Base-by-base conservation (phyloP, 306 rosid species). In the Glycine latifolia region DNA sequence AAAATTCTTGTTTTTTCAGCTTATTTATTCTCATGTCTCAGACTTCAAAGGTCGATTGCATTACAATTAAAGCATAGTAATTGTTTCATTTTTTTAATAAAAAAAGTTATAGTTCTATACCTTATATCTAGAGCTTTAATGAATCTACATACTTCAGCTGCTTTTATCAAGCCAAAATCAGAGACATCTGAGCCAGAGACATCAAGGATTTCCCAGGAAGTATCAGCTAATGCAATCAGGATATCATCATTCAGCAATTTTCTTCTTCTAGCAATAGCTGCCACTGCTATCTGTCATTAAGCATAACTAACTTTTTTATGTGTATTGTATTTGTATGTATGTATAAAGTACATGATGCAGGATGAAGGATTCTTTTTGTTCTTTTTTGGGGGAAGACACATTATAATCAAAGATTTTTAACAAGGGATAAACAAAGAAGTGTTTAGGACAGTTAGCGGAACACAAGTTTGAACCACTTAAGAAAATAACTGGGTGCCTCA, bases 161-260 rank as follows among this genome's bases (percentile, higher is more conserved):
- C 92, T 88, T 91, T 86, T 17, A 44, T 82, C 87, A 95, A 84
- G 60, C 97, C 96, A 82, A 71, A 70, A 85, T 95, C 97, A 5
- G 98, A 89, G 83, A 93, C 94, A 78, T 95, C 98, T 61, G 98
- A 95, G 37, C 89, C 88, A 58, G 99, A 95, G 58, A 95, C 84
- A 56, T 95, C 98, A 59, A 95, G 94, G 79, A 88, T 69, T 69
- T 87, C 94, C 99, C 98, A 95, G 33, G 93, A 88, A 71, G 76
- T 55, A 86, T 95, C 98, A 74, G 90, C 93, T 79, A 95, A 79
- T 37, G 98, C 85, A 4, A 93, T 84, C 50, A 95, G 60, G 71
- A 90, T 89, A 74, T 90, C 93, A 54, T 95, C 98, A 74, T 86
- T 85, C 16, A 95, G 86, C 72, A 93, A 86, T 88, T 82, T 89